phyloP scores from a whole-genome alignment of 2,329 filamentous ascomycete species.

The Hawksworthiomyces lignivorus region DNA sequence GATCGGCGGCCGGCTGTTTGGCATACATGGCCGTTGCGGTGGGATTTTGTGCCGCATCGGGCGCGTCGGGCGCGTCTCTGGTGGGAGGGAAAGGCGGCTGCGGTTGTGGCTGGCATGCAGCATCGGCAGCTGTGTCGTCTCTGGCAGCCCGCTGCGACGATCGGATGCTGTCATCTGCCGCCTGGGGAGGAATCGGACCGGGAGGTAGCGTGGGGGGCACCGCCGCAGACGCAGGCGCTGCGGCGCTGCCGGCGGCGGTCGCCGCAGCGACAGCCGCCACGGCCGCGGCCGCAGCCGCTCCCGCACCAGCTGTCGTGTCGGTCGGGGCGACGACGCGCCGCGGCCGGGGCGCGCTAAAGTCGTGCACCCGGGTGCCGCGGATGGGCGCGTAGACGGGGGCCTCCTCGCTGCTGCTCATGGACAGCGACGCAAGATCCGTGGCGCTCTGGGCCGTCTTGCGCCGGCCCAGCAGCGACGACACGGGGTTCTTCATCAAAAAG shows the following conservation, averaged over 20 bases:
- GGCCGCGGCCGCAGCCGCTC: not conserved
- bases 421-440: constrained; percentile 34
- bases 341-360: constrained; percentile 54
- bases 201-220: too few relatives aligned
- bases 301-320: constrained; percentile 12
- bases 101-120: not conserved
- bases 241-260: not conserved
- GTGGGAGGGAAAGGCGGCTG: constrained; percentile 2
- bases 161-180: too few relatives aligned
- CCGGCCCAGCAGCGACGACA: constrained; percentile 51
- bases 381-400: constrained; percentile 55
- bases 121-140: too few relatives aligned
- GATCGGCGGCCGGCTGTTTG: too few relatives aligned
- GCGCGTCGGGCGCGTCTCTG: constrained; percentile 4
- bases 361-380: constrained; percentile 55
- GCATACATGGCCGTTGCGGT: constrained; percentile 3
- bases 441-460: constrained; percentile 45
- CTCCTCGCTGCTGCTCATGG: constrained; percentile 29
- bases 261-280: constrained; percentile 11
- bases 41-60: constrained; percentile 5
- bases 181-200: too few relatives aligned
- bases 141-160: too few relatives aligned
- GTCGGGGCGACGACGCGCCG: constrained; percentile 31
- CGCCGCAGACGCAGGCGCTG: too few relatives aligned
- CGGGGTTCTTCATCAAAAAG: constrained; percentile 48